Percentiles rank a stretch among this genome's conserved stretches.
Evolutionary conservation across 768 basidiomycete genomes (phyloP).

Genomic region (Tulasnella sp.): DNA sequence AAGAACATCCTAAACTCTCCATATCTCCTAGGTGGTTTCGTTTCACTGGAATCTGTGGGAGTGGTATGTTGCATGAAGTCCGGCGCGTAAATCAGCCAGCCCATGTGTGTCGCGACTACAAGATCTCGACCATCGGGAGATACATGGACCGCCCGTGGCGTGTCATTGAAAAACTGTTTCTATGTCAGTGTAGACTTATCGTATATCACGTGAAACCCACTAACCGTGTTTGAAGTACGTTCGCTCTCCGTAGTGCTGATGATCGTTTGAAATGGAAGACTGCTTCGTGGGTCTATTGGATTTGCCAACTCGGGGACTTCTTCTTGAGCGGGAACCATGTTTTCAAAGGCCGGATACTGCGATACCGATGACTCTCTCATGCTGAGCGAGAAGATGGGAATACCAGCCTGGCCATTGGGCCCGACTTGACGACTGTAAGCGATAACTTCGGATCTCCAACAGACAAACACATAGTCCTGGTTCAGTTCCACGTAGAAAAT

Average conservation of each 20-base stretch:
- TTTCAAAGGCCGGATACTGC: too few species aligned
- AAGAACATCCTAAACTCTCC: background rate
- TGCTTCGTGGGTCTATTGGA: background rate
- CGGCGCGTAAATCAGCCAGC: background rate
- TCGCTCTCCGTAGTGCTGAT: background rate
- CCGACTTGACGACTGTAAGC: background rate
- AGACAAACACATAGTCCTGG: conserved; percentile 28
- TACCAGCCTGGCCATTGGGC: background rate
- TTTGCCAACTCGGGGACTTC: background rate
- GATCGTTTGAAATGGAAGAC: background rate
- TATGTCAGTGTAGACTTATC: background rate
- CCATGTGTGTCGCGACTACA: conserved; percentile 21
- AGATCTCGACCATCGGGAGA: conserved; percentile 30
- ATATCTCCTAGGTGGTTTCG: background rate
- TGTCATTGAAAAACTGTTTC: background rate
- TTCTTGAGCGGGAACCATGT: too few species aligned
- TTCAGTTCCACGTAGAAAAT: conserved; percentile 50
- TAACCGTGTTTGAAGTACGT: background rate
- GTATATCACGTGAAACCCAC: background rate
- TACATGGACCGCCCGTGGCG: conserved; percentile 27
- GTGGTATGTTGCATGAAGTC: background rate
- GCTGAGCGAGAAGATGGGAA: background rate
- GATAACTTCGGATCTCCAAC: background rate
- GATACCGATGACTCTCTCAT: background rate
- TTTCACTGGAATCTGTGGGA: background rate